phyloP scores from a whole-genome alignment of 352 stramenopile species.

The Pythium phragmiticola region DNA sequence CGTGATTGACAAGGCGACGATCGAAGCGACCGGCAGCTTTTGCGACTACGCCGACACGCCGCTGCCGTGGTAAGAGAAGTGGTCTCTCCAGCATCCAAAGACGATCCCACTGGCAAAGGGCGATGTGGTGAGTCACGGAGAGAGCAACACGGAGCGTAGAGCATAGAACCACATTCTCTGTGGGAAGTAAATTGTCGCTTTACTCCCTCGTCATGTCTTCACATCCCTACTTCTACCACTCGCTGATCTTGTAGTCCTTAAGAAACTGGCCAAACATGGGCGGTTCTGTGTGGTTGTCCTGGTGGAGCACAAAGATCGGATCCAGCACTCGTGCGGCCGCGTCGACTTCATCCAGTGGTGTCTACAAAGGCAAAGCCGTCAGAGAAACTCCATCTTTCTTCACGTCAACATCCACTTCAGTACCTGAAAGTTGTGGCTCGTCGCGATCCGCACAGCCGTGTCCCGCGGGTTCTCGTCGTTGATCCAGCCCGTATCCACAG shows the following conservation, averaged over 20 bases:
- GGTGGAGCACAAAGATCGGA: slow-evolving; percentile 83
- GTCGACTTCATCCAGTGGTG: slow-evolving; percentile 97
- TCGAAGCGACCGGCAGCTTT: slow-evolving; percentile 45
- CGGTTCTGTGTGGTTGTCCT: slow-evolving; percentile 66
- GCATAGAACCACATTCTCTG: too few species aligned
- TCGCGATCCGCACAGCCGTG: slow-evolving; percentile 89
- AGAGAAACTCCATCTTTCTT: slow-evolving; percentile 85
- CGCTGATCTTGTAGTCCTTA: slow-evolving; percentile 89
- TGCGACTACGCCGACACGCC: slow-evolving; percentile 26
- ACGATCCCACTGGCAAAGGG: too few species aligned
- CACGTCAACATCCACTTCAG: slow-evolving; percentile 72
- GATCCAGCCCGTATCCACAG: slow-evolving; percentile 97
- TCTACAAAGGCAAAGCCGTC: slow-evolving; percentile 39
- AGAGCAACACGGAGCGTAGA: too few species aligned
- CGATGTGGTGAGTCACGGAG: too few species aligned
- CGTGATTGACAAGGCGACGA: slow-evolving; percentile 53
- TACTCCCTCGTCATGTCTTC: too few species aligned
- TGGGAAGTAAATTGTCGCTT: too few species aligned
- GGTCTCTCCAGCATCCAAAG: too few species aligned
- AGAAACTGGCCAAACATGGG: slow-evolving; percentile 80
- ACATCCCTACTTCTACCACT: slow-evolving; percentile 54
- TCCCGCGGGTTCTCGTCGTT: slow-evolving; percentile 97
- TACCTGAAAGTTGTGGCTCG: slow-evolving; percentile 91
- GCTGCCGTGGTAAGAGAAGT: slow-evolving; percentile 29
- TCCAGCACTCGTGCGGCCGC: slow-evolving; percentile 94